These are phyloP conservation scores for Thinopyrum elongatum DNA, from an alignment of 176 grass and related monocot species.

Conservation along the genomic window DNA sequence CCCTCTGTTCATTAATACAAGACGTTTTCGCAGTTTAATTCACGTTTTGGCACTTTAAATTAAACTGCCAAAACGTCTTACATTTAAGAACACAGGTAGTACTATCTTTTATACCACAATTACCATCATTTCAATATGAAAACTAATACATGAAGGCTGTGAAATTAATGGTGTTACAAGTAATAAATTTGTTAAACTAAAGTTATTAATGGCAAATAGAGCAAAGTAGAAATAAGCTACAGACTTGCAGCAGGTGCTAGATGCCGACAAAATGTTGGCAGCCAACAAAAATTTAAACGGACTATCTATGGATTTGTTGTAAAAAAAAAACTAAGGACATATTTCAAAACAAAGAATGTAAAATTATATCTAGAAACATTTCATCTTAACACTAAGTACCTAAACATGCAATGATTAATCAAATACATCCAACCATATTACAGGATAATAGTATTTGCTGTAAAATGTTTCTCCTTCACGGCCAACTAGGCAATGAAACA, in stretches of 20 bases:
- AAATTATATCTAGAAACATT: neutral
- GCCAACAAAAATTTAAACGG: neutral
- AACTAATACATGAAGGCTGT: neutral
- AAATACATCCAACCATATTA: neutral
- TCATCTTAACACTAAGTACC: neutral
- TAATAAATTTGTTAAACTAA: neutral
- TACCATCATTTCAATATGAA: neutral
- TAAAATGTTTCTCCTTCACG: neutral
- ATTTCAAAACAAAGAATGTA: neutral
- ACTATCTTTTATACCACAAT: neutral
- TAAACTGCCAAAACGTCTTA: too few relatives aligned
- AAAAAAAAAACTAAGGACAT: neutral
- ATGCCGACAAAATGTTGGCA: neutral
- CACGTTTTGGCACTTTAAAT: too few relatives aligned
- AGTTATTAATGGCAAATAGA: neutral
- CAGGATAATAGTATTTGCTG: neutral
- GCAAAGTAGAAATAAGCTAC: slow-evolving; percentile 1
- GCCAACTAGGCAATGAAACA: neutral
- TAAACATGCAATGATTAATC: neutral
- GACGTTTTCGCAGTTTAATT: too few relatives aligned
- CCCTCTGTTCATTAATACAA: too few relatives aligned
- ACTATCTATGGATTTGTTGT: neutral
- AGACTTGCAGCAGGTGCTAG: neutral
- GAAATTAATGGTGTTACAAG: slow-evolving; percentile 3
- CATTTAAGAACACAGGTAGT: too few relatives aligned